Base-by-base conservation (phyloP, 2,329 filamentous ascomycete species). In the Geoglossum cookeanum region DNA sequence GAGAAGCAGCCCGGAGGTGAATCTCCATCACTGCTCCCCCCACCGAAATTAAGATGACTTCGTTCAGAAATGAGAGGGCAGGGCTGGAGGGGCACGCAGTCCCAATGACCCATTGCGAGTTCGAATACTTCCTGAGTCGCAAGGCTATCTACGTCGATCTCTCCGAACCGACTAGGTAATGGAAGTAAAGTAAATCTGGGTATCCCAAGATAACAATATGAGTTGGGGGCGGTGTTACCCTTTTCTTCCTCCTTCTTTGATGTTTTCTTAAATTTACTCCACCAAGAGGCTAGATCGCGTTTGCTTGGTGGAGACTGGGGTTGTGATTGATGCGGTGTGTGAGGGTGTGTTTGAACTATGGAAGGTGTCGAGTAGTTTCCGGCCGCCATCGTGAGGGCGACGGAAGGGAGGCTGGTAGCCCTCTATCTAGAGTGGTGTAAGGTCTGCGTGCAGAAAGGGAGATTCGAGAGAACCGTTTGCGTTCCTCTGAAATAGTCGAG, bases 221-320 rank as follows among this genome's bases (percentile, higher is more conserved):
- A 32, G 3, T 53, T 32, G 32, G 49, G 30, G 49, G 15, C 2
- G 7, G 15, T 22, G 29, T 53, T 75, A 80, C 79, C 78, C 77
- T 81, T 80, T 59, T 78, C 75, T 61, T 83, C 80, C 60, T 79
- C 76, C 64, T 78, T 79, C 66, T 80, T 79, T 56, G 76, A 73
- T 61, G 76, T 77, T 57, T 85, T 79, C 72, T 92, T 92, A 73
- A 98, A 97, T 65, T 84, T 83, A 71, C 89, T 95, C 92, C 92
- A 97, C 92, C 92, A 98, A 59, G 87, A 94, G 64, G 89, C 85
- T 64, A 97, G 75, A 68, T 95, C 89, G 68, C 87, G 82, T 73
- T 85, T 94, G 62, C 82, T 87, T 33, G 87, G 87, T 57, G 86
- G 87, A 47, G 87, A 88, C 70, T 58, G 68, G 77, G 67, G 68